A percentile compares a stretch with the other conserved stretches of the same genome.
phyloP scores from a whole-genome alignment of 345 rosid species.

The Acer saccharum region DNA sequence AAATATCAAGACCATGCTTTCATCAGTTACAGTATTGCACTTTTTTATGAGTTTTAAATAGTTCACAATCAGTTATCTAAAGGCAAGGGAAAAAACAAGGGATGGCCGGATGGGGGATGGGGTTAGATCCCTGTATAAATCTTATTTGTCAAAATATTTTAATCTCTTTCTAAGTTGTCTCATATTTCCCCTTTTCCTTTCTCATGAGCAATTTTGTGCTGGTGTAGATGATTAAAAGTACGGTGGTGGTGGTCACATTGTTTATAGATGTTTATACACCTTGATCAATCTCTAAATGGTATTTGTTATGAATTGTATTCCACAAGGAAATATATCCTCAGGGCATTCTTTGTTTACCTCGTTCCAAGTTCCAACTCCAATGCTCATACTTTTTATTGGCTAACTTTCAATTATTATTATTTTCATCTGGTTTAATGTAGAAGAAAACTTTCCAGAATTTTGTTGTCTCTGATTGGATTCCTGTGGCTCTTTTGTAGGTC shows the following conservation, averaged over 20 bases:
- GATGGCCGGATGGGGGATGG: background rate
- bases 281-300: background rate
- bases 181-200: no score
- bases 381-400: background rate
- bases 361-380: background rate
- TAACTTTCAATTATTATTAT: background rate
- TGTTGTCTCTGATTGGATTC: conserved; percentile 24
- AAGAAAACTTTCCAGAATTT: background rate
- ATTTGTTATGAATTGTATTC: background rate
- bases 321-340: background rate
- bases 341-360: background rate
- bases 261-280: background rate
- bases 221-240: background rate
- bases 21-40: background rate
- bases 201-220: background rate
- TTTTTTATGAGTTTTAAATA: background rate
- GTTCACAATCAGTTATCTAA: background rate
- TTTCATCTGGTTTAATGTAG: background rate
- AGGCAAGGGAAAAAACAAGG: background rate
- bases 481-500: conserved; percentile 51
- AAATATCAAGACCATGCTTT: background rate
- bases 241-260: background rate
- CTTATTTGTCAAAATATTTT: no score
- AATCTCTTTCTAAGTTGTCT: no score
- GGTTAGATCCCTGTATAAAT: no score